Conservation (phyloP, 2,329 filamentous ascomycete genomes). For the Colletotrichum liaoningense region DNA sequence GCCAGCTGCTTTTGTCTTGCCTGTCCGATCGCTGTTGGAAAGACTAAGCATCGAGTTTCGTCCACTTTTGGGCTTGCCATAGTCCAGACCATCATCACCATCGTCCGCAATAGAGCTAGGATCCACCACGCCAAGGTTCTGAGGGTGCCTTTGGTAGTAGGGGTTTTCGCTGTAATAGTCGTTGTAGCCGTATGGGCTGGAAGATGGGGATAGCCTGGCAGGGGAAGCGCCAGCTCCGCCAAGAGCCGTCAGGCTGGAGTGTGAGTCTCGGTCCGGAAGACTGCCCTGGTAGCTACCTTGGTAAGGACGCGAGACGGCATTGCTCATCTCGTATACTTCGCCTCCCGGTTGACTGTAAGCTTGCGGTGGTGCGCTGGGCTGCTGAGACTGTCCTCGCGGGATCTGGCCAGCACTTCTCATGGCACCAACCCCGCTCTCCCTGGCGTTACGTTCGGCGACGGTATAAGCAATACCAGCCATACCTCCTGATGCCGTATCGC, state of each 20-base stretch:
- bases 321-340: constrained; percentile 40
- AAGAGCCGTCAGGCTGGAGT: constrained; percentile 55
- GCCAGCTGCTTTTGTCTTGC: constrained; percentile 38
- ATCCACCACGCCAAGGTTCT: constrained; percentile 72
- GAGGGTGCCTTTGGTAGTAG: constrained; percentile 67
- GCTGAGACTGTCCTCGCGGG: constrained; percentile 41
- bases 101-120: constrained; percentile 87
- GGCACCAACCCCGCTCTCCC: constrained; percentile 74
- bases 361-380: constrained; percentile 34
- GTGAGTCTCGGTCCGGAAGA: constrained; percentile 51
- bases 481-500: constrained; percentile 70
- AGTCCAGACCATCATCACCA: constrained; percentile 84
- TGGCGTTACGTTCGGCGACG: constrained; percentile 72
- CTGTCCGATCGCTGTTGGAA: constrained; percentile 54
- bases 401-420: constrained; percentile 55
- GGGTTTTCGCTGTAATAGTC: constrained; percentile 72
- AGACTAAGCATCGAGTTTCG: constrained; percentile 71
- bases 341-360: constrained; percentile 37
- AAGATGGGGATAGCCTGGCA: constrained; percentile 56
- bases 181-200: constrained; percentile 59
- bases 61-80: constrained; percentile 52
- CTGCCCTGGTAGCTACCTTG: constrained; percentile 11
- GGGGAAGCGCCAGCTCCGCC: constrained; percentile 47
- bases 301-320: constrained; percentile 16
- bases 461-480: constrained; percentile 76